Conservation (phyloP, 768 basidiomycete species). For the Suillus placidus region DNA sequence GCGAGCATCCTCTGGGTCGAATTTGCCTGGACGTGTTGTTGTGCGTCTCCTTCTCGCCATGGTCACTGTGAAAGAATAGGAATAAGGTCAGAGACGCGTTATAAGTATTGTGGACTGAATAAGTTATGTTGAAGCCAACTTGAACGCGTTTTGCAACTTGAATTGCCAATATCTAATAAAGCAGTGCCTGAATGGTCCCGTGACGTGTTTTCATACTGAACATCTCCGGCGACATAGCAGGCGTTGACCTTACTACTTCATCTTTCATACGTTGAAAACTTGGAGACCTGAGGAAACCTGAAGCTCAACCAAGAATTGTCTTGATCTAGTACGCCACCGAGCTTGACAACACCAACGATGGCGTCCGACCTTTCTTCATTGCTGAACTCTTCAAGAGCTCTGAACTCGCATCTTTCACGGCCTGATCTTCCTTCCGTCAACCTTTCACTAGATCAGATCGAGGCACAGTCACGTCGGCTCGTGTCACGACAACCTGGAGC, state of each 20-base stretch:
- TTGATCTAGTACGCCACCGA: background rate
- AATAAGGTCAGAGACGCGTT: background rate
- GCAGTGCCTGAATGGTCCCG: slow-evolving; percentile 1
- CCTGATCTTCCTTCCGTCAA: slow-evolving; percentile 87
- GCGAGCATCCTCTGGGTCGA: slow-evolving; percentile 40
- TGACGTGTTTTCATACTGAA: slow-evolving; percentile 11
- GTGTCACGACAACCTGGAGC: slow-evolving; percentile 69
- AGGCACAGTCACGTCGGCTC: slow-evolving; percentile 86
- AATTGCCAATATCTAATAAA: too few species aligned
- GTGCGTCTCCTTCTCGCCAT: slow-evolving; percentile 12
- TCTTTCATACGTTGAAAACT: background rate
- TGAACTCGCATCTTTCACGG: slow-evolving; percentile 75
- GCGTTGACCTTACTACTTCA: background rate
- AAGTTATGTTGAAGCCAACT: background rate
- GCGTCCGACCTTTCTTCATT: slow-evolving; percentile 67
- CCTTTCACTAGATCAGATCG: slow-evolving; percentile 92
- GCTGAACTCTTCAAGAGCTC: slow-evolving; percentile 66
- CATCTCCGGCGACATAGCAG: slow-evolving; percentile 4
- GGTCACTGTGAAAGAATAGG: background rate
- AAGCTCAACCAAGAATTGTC: background rate
- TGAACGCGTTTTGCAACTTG: background rate
- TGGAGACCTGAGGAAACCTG: background rate
- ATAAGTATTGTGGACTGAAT: background rate
- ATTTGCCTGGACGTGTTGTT: slow-evolving; percentile 24
- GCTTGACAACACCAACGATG: slow-evolving; percentile 16